Base-by-base conservation (phyloP, 1,284 basidiomycete species). In the Ganoderma meredithae region DNA sequence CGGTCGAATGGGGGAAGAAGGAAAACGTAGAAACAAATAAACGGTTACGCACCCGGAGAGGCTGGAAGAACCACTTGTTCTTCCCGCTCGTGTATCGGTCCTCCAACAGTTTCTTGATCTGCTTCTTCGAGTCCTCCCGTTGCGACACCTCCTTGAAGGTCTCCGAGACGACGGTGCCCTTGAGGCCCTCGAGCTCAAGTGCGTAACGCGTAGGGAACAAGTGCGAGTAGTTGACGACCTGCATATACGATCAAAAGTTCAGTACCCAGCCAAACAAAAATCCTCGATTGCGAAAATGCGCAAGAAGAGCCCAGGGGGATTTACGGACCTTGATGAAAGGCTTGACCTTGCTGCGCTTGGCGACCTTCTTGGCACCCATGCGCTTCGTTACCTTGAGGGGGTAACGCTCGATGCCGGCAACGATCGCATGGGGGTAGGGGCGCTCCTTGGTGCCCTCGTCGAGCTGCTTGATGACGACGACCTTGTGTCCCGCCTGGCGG, bases 141-240 rank as follows among this genome's bases (percentile, higher is more conserved):
- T 96, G 94, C 77, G 95, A 88, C 60, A 93, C 93, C 87, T 98
- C 95, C 86, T 96, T 96, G 91, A 98, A 97, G 71, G 96, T 97
- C 72, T 98, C 96, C 66, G 86, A 80, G 49, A 88, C 83, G 69
- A 97, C 91, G 64, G 88, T 83, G 70, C 94, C 94, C 87, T 98
- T 98, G 78, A 98, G 85, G 67, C 90, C 89, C 83, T 98, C 96
- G 77, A 98, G 86, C 82, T 98, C 96, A 77, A 98, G 88, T 71
- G 94, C 92, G 84, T 98, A 98, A 81, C 97, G 96, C 74, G 96
- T 98, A 65, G 96, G 96, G 91, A 98, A 97, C 72, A 98, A 87
- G 84, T 98, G 96, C 71, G 95, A 94, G 88, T 98, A 98, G 90
- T 98, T 98, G 83, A 98, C 83, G 72, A 89, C 85, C 95, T 96